A percentile compares a stretch with the other conserved stretches of the same genome.
These are phyloP conservation scores for Skeletonema grethae DNA, from an alignment of 108 stramenopile genomes.

Conservation along the genomic window DNA sequence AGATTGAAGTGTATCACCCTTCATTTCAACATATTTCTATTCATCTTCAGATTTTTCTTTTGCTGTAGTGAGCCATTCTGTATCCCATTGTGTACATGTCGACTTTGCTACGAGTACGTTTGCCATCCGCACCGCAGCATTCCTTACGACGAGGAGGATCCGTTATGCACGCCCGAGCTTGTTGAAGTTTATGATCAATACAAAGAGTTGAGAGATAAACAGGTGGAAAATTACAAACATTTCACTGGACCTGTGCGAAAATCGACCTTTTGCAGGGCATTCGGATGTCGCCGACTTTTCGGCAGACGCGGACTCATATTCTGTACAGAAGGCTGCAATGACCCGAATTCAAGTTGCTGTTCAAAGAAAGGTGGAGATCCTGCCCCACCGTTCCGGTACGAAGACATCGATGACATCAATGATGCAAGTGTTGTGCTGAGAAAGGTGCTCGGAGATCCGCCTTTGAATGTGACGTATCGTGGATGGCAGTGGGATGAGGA, in stretches of 20 bases:
- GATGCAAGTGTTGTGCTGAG: constrained; percentile 48
- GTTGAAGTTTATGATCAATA: constrained; percentile 47
- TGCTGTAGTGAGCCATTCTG: constrained; percentile 43
- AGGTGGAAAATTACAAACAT: constrained; percentile 41
- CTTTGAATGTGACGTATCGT: constrained; percentile 48
- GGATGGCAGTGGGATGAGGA: constrained; percentile 53
- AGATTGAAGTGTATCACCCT: no score
- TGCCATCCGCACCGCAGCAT: constrained; percentile 31
- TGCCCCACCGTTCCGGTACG: constrained; percentile 44
- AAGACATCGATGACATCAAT: constrained; percentile 58
- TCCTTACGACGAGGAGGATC: constrained; percentile 49
- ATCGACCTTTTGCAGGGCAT: constrained; percentile 35
- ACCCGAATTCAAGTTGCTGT: constrained; percentile 19
- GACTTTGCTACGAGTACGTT: constrained; percentile 8
- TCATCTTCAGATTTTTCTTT: background rate
- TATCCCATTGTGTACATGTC: constrained; percentile 30
- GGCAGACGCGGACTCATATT: constrained; percentile 52
- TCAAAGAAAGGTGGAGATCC: constrained; percentile 47
- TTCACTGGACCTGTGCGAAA: constrained; percentile 48
- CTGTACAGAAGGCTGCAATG: constrained; percentile 55
- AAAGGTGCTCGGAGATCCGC: constrained; percentile 51
- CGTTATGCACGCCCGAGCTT: constrained; percentile 28
- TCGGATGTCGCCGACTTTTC: constrained; percentile 55
- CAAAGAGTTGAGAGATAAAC: constrained; percentile 24
- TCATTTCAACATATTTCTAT: background rate